These are phyloP conservation scores for Thermochaetoides thermophila DNA, from an alignment of 495 filamentous ascomycete genomes.

Conservation along the genomic window DNA sequence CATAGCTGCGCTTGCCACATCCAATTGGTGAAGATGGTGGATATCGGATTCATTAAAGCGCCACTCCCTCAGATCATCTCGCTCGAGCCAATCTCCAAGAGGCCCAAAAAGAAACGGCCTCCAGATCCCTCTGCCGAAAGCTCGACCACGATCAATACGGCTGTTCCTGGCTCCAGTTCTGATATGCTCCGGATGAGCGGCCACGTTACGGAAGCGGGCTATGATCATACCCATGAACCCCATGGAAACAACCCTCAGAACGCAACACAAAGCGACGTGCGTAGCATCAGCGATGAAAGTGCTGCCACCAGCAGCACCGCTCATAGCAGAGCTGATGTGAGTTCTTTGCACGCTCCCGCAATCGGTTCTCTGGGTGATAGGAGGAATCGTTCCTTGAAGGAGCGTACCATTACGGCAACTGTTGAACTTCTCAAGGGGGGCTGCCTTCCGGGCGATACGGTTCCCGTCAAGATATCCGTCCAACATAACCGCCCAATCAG, in stretches of 20 bases:
- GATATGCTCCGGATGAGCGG: no score
- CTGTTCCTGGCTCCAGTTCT: no score
- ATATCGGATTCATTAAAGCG: constrained; percentile 36
- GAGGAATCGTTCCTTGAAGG: constrained; percentile 14
- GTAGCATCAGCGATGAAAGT: constrained; percentile 35
- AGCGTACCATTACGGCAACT: constrained; percentile 73
- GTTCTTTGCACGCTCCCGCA: constrained; percentile 4
- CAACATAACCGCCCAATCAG: constrained; percentile 77
- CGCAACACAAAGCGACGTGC: constrained; percentile 25
- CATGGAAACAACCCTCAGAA: constrained; percentile 17
- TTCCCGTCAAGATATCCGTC: constrained; percentile 67
- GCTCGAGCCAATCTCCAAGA: constrained; percentile 54
- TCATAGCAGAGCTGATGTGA: constrained; percentile 23
- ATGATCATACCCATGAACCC: no score
- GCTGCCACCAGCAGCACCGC: constrained; percentile 27
- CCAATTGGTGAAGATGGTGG: constrained; percentile 55
- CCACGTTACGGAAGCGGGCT: no score
- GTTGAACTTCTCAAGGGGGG: constrained; percentile 71
- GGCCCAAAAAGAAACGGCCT: constrained; percentile 37
- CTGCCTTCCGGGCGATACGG: constrained; percentile 69
- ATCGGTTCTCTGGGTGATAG: constrained; percentile 6
- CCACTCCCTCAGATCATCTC: constrained; percentile 62
- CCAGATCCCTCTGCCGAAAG: constrained; percentile 29
- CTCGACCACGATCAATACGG: no score
- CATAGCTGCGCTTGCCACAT: constrained; percentile 67